Base-by-base conservation (phyloP, 2,329 filamentous ascomycete genomes). In the Samsoniella hepiali region DNA sequence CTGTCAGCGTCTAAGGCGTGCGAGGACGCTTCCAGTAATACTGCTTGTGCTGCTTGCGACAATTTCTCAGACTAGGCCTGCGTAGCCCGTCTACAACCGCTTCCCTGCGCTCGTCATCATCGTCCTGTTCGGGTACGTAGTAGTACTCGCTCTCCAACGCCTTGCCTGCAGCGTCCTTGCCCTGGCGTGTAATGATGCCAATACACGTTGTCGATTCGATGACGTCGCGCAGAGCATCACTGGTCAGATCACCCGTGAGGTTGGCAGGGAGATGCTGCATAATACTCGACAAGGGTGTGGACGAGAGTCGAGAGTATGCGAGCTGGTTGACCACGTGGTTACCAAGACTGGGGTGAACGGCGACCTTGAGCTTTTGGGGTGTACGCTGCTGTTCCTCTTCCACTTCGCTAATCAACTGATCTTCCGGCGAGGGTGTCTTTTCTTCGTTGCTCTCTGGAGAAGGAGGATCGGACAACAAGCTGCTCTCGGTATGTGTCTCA, bases 251-350 rank as follows among this genome's bases (percentile, higher is more conserved):
- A 63, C 77, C 80, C 74, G 82, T 86, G 72, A 87, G 83, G 66
- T 87, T 83, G 1, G 82, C 71, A 2, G 95, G 95, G 13, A 99
- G 87, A 72, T 97, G 91, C 74, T 87, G 89, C 79, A 97, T 83
- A 63, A 99, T 95, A 57, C 89, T 91, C 1, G 94, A 96, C 56
- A 98, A 83, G 4, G 95, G 94, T 32, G 92, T 95, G 0, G 93
- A 96, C 17, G 94, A 93, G 7, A 98, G 83, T 34, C 94, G 91
- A 1, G 95, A 97, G 76, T 91, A 99, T 38, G 95, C 95, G 36
- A 99, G 85, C 77, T 99, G 95, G 76, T 98, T 98, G 74, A 95
- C 85, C 66, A 96, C 88, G 73, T 99, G 95, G 75, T 97, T 96
- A 70, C 84, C 84, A 67, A 95, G 73, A 36, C 73, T 67, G 27